Base-by-base conservation (phyloP, 2,329 filamentous ascomycete species). In the Pestalotiopsis sp. region DNA sequence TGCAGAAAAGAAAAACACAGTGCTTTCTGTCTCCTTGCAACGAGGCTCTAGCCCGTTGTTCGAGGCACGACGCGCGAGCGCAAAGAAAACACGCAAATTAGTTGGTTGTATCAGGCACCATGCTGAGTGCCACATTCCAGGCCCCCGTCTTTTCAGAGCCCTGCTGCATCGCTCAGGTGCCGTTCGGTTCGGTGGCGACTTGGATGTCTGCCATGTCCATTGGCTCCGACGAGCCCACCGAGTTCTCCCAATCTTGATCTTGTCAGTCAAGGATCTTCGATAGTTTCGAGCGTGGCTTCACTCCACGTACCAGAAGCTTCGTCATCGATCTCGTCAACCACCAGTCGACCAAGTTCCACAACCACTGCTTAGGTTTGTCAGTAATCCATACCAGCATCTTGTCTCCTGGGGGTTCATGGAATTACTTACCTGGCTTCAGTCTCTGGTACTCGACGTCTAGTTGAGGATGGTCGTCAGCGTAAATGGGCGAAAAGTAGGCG, bases 241-340 rank as follows among this genome's bases (percentile, higher is more conserved):
- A 88, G 72, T 83, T 83, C 72, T 87, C 85, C 87, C 87, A 89
- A 69, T 88, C 86, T 87, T 78, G 69, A 71, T 64, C 68, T 70
- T 68, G 74, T 79, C 76, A 78, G 80, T 81, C 76, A 67, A 70
- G 38, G 23, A 79, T 78, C 77, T 71, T 77, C 76, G 69, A 76
- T 74, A 64, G 76, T 76, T 62, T 77, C 74, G 69, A 78, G 81
- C 59, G 76, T 77, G 72, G 77, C 80, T 73, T 80, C 79, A 73
- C 78, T 81, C 71, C 76, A 85, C 86, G 80, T 86, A 88, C 87
- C 87, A 72, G 87, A 88, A 72, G 80, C 86, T 66, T 89, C 87
- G 66, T 89, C 87, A 70, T 89, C 87, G 67, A 87, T 75, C 69
- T 88, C 85, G 63, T 89, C 87, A 17, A 88, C 83, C 58, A 87